These are phyloP conservation scores for Colletotrichum limetticola DNA, from an alignment of 2,329 filamentous ascomycete genomes.

Conservation along the genomic window DNA sequence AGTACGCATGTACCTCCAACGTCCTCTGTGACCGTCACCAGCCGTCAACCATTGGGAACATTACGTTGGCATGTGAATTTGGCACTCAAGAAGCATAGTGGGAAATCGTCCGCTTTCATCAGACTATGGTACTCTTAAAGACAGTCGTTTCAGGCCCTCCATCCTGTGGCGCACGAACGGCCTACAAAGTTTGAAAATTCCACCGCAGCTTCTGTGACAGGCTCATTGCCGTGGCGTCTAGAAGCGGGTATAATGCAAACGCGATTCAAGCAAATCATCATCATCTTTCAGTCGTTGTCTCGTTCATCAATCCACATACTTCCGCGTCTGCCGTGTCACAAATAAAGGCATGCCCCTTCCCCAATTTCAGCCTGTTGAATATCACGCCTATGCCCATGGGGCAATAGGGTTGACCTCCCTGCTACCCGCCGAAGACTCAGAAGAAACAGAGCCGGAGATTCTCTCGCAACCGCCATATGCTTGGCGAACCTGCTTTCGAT, in stretches of 20 bases:
- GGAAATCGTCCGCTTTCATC: slow-evolving; percentile 1
- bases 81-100: not conserved
- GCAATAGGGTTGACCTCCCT: slow-evolving; percentile 45
- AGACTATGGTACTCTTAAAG: not conserved
- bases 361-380: too few species aligned
- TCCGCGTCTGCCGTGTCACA: not conserved
- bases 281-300: not conserved
- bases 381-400: slow-evolving; percentile 43
- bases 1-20: not conserved
- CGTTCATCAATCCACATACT: not conserved
- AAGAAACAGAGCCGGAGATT: slow-evolving; percentile 46
- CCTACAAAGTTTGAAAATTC: not conserved
- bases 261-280: slow-evolving; percentile 9
- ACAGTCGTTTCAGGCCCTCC: not conserved
- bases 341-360: not conserved
- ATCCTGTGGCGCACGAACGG: not conserved
- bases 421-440: slow-evolving; percentile 48
- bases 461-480: slow-evolving; percentile 42
- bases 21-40: not conserved
- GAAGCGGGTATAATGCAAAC: slow-evolving; percentile 28
- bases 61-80: not conserved
- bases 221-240: not conserved
- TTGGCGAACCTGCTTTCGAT: slow-evolving; percentile 43
- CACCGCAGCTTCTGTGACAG: slow-evolving; percentile 6
- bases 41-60: not conserved